Percentiles rank a stretch among this genome's conserved stretches.
Conservation (phyloP, 2,329 filamentous ascomycete species). For the Emergomyces orientalis region DNA sequence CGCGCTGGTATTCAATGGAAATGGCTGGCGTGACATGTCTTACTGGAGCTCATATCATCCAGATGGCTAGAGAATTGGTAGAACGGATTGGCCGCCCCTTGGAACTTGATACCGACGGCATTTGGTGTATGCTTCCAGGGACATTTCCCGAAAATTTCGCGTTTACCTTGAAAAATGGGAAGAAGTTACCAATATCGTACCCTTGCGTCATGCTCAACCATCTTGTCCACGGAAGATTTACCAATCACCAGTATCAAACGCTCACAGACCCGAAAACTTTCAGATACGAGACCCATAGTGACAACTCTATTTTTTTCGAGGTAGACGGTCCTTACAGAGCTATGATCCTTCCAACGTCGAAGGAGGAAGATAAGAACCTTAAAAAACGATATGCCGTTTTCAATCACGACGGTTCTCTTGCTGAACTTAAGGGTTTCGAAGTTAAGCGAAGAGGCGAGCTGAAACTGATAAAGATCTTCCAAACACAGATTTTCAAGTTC, state of each 20-base stretch:
- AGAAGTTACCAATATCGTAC: conserved; percentile 94
- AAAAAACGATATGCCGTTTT: conserved; percentile 99
- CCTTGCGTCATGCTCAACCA: conserved; percentile 99
- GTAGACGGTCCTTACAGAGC: conserved; percentile 96
- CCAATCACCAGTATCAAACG: conserved; percentile 95
- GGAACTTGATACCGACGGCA: conserved; percentile 95
- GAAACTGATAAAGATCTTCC: conserved; percentile 99
- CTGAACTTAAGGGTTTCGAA: conserved; percentile 94
- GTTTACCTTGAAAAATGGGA: conserved; percentile 90
- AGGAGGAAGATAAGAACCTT: conserved; percentile 98
- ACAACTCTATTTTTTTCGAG: conserved; percentile 99
- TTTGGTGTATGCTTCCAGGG: conserved; percentile 97
- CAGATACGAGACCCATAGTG: conserved; percentile 92
- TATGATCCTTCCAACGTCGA: conserved; percentile 94
- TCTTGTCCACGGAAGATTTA: conserved; percentile 86
- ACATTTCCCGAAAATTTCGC: conserved; percentile 94
- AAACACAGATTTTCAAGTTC: conserved; percentile 98
- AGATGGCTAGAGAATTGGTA: conserved; percentile 86
- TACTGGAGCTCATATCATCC: conserved; percentile 92
- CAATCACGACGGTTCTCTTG: conserved; percentile 91
- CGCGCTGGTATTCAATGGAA: conserved; percentile 97
- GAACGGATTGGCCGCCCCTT: conserved; percentile 86
- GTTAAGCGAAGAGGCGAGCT: conserved; percentile 95
- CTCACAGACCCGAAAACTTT: conserved; percentile 68
- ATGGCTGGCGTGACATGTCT: conserved; percentile 98